Percentiles rank a stretch among this genome's conserved stretches.
These are phyloP conservation scores for Phragmites australis DNA, from an alignment of 176 grass and related monocot species.

Conservation along the genomic window DNA sequence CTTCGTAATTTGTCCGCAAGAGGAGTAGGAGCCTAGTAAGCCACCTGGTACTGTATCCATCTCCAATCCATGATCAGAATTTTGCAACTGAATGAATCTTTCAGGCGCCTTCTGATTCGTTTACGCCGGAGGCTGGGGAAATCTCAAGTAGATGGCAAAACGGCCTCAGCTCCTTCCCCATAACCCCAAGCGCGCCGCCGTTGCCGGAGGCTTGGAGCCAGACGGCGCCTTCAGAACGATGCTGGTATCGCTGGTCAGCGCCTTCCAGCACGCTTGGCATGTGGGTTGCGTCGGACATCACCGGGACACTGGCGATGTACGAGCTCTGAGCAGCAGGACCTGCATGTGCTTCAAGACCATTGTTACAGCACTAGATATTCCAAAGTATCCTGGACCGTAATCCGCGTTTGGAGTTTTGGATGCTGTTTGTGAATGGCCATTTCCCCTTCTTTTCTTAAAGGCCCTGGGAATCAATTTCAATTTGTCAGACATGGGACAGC, in stretches of 20 bases:
- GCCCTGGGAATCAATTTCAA: too few relatives aligned
- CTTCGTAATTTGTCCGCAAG: not conserved
- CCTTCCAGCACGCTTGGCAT: not conserved
- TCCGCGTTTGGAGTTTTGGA: too few relatives aligned
- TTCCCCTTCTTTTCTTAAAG: too few relatives aligned
- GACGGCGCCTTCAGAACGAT: conserved; percentile 1
- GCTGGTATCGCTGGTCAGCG: conserved; percentile 26
- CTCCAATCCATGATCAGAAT: not conserved
- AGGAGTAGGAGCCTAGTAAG: not conserved
- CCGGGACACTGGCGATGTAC: conserved; percentile 14
- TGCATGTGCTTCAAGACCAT: too few relatives aligned
- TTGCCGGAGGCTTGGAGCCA: conserved; percentile 23
- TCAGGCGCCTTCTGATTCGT: not conserved
- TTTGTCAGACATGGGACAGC: not conserved
- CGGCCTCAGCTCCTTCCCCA: not conserved
- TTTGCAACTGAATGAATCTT: not conserved
- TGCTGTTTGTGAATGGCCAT: too few relatives aligned
- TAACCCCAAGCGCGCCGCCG: not conserved
- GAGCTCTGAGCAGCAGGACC: not conserved
- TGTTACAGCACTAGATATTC: not conserved
- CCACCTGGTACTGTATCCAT: not conserved
- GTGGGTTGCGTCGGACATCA: conserved; percentile 14
- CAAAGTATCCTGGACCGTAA: too few relatives aligned
- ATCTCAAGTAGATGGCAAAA: not conserved
- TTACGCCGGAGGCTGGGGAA: not conserved